Evolutionary conservation across 305 asterid species (phyloP).

Genomic region (Nicotiana rustica): DNA sequence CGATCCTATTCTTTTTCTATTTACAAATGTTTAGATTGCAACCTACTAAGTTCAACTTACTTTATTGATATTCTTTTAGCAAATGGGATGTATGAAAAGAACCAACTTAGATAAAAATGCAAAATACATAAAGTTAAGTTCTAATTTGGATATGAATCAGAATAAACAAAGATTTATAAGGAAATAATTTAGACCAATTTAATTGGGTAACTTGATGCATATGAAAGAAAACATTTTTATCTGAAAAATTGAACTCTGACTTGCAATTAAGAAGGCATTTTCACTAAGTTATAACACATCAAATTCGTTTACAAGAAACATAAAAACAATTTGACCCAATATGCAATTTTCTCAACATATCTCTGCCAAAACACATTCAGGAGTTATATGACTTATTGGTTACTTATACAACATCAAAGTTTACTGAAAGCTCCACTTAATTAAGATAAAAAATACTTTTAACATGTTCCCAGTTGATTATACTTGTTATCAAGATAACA

Average conservation of each 20-base stretch:
- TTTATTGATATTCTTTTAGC: background rate
- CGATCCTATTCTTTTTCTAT: background rate
- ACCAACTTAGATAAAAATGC: background rate
- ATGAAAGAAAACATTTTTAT: background rate
- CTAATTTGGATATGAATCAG: conserved; percentile 7
- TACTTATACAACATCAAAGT: background rate
- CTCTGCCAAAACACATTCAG: background rate
- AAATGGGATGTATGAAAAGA: background rate
- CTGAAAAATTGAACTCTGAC: background rate
- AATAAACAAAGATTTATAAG: background rate
- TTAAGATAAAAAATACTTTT: background rate
- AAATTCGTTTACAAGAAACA: background rate
- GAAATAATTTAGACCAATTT: background rate
- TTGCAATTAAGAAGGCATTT: background rate
- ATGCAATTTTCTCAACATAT: background rate
- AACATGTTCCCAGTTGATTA: background rate
- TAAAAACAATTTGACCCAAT: background rate
- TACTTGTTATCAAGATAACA: background rate
- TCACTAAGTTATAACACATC: conserved; percentile 9
- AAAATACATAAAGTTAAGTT: background rate
- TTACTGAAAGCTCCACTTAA: background rate
- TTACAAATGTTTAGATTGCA: background rate
- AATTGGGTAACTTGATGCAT: background rate
- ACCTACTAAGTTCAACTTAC: background rate
- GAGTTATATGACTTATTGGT: background rate